Evolutionary conservation across 1,139 yeast genomes (phyloP), one percentile per base, ranked within the genome.

Genomic region (Candida tetrigidarum): DNA sequence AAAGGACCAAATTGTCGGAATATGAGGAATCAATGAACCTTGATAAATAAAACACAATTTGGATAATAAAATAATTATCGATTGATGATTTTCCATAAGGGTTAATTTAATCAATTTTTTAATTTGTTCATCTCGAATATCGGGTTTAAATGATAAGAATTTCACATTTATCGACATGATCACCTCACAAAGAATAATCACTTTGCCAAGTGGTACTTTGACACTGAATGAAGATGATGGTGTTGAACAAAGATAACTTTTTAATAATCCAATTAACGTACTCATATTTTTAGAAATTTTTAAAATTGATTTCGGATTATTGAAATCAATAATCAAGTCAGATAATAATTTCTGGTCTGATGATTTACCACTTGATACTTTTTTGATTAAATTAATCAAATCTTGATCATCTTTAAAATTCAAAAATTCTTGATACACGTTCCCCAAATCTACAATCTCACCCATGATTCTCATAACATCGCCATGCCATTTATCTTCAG

Each of bases 351-450:
- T 22, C n/a, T n/a, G n/a, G 25, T 10, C 9, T 7, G 25, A 22
- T 22, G 25, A 10, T 10, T 45, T 48, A 10, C 50, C 32, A 30
- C n/a, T n/a, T n/a, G n/a, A n/a, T n/a, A 78, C 53, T 41, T 59
- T 59, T 20, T 63, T 59, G 26, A 78, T 53, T 42, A 74, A 53
- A 4, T 59, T 63, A 36, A 50, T 51, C 37, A 76, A 57, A 30
- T 72, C 84, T 15, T 66, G 63, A 58, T 86, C 92, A 34, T 80
- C 81, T 20, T 67, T 69, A 35, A 83, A 58, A 45, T 80, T 83
- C 50, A 86, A 63, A 47, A 85, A 75, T 46, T 81, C 84, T 37
- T 73, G 72, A 56, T 83, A 85, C 25, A 86, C 63, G 15, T 69
- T 58, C 16, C 84, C 57, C 12, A 82, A 74, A 7, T 82, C 80